phyloP scores from a whole-genome alignment of 129 eudicot species.

The Flaveria robusta region DNA sequence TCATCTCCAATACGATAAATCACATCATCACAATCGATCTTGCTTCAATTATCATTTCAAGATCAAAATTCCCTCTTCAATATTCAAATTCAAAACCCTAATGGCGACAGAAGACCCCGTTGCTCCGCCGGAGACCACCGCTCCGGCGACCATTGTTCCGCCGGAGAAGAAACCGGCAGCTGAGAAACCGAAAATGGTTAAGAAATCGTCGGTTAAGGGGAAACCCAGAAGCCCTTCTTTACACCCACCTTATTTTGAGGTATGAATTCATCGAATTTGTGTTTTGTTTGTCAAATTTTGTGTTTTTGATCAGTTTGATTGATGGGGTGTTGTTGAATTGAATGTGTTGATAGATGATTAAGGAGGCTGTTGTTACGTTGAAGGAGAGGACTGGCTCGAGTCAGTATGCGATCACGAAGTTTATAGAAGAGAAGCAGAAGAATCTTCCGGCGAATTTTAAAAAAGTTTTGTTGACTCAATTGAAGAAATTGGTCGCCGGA shows the following conservation, averaged over 20 bases:
- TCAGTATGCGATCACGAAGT: conserved; percentile 66
- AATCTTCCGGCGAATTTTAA: conserved; percentile 56
- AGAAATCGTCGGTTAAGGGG: conserved; percentile 49
- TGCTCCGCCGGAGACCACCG: conserved; percentile 34
- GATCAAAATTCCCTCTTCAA: conserved; percentile 10
- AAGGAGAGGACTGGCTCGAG: conserved; percentile 82
- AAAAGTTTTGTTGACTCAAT: conserved; percentile 52
- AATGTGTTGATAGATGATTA: conserved; percentile 51
- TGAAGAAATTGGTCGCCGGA: conserved; percentile 58
- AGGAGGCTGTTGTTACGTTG: conserved; percentile 59
- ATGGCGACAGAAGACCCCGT: conserved; percentile 62
- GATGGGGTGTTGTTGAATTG: not conserved
- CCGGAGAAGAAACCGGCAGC: conserved; percentile 40
- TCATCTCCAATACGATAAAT: conserved; percentile 29
- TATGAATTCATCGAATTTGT: not conserved
- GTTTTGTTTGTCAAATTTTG: not conserved
- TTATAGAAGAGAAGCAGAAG: conserved; percentile 65
- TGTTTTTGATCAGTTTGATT: too few species aligned
- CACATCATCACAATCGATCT: conserved; percentile 15
- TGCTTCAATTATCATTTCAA: not conserved
- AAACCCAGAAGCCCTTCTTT: conserved; percentile 52
- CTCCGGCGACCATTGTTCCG: conserved; percentile 26
- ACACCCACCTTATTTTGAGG: conserved; percentile 84
- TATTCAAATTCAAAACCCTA: conserved; percentile 12
- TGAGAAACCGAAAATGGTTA: conserved; percentile 42